Evolutionary conservation across 2,329 filamentous ascomycete species (phyloP).

Genomic region (Furcasterigmium sp.): DNA sequence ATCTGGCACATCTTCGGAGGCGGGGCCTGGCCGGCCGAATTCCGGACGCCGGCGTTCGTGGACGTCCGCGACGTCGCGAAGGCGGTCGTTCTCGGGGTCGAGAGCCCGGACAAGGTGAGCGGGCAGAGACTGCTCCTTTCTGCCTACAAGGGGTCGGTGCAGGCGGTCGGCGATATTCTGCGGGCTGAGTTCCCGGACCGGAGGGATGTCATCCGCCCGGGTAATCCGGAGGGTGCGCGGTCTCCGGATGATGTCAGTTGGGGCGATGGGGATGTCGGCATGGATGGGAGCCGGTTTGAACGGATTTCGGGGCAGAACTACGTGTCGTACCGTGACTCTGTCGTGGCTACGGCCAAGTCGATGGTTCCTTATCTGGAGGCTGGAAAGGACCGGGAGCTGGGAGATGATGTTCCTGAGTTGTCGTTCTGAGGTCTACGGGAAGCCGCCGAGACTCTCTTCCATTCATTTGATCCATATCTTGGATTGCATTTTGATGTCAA

Average conservation of each 20-base stretch:
- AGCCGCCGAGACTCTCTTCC: no score
- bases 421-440: no score
- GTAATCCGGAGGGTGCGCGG: constrained; percentile 7
- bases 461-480: no score
- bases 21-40: constrained; percentile 2
- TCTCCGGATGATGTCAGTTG: constrained; percentile 5
- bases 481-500: no score
- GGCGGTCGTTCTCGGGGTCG: constrained; percentile 5
- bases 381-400: constrained; percentile 1
- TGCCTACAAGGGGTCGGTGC: background rate
- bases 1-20: constrained; percentile 4
- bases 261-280: constrained; percentile 1
- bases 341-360: background rate
- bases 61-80: constrained; percentile 10
- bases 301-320: background rate
- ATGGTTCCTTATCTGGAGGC: background rate
- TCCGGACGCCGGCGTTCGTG: constrained; percentile 3
- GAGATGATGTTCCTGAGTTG: constrained; percentile 4
- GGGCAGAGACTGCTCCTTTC: constrained; percentile 5
- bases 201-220: constrained; percentile 4
- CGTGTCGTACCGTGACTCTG: background rate
- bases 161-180: constrained; percentile 7
- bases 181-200: constrained; percentile 4
- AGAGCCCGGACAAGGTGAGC: background rate
- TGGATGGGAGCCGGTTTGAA: constrained; percentile 1